Base-by-base conservation (phyloP, 345 rosid genomes). In the Crucihimalaya himalaica region DNA sequence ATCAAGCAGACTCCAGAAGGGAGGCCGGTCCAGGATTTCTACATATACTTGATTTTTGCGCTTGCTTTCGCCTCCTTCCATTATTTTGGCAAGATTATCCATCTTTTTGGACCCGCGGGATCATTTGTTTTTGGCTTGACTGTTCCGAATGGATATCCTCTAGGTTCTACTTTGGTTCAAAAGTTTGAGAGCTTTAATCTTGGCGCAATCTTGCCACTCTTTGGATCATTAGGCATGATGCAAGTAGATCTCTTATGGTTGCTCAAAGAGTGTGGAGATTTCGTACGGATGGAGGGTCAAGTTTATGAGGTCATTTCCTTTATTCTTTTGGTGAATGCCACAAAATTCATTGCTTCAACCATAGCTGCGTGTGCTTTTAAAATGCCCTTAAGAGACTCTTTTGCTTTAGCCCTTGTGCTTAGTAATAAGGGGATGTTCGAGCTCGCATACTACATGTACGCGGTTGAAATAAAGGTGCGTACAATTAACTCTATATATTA, bases 331-430 rank as follows among this genome's bases (percentile, higher is more conserved):
- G 29, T 77, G 54, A 72, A 65, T 37, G 1, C 72, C 3, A 63
- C 72, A 34, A 87, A 85, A 47, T 39, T 82, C 21, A 9, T 74
- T 6, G 71, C 68, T 2, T 29, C 72, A 11, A 77, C 81, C 53
- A 12, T 81, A 10, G 81, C 81, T 12, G 59, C 86, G 0, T 65
- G 43, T 63, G 42, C 42, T 62, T 73, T 35, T 43, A 79, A 68
- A 28, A 79, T 88, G 81, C 90, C 88, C 28, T 67, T 53, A 8
- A 81, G 63, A 11, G 93, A 86, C 78, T 80, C 84, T 21, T 12
- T 79, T 53, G 83, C 84, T 1, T 48, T 88, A 23, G 80, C 86
- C 61, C 70, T 83, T 65, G 71, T 84, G n/a, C 58, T 83, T 76
- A 51, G 53, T 63, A 61, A 70, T 14, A 83, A 82, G 67, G 87